Base-by-base conservation (phyloP, 768 basidiomycete genomes). In the Daedaleopsis sinensis region DNA sequence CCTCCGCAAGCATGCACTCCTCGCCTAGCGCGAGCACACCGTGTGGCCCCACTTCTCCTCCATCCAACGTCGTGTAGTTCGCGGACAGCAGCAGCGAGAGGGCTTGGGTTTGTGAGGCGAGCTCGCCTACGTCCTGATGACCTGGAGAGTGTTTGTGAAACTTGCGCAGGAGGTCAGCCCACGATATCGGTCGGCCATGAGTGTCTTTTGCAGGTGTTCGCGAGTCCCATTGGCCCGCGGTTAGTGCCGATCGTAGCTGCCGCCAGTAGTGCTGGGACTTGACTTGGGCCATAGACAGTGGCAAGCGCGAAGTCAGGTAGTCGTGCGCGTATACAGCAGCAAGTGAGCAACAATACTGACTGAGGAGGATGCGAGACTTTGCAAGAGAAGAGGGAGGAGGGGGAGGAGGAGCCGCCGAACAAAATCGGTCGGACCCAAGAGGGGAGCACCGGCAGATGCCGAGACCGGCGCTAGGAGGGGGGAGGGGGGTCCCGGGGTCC, bases 121-220 rank as follows among this genome's bases (percentile, higher is more conserved):
- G 78, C 65, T 89, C 85, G 3, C 85, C 79, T 15, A 89, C 77
- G 59, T 87, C 86, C 62, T 72, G 67, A 65, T 80, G 85, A 0
- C 88, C 87, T 6, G 72, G 73, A 68, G 88, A 89, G 65, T 95
- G 93, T 65, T 95, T 95, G 71, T 90, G 87, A 77, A 92, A 93
- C 74, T 95, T 95, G 65, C 91, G 83, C 43, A 94, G 74, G 13
- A 94, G 82, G 68, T 92, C 89, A 1, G 86, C 79, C 93, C 93
- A 95, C 12, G 86, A 77, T 16, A 94, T 72, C 5, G 72, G 66
- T 0, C 68, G 61, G 15, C 83, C 88, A 35, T 83, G 83, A 35
- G 80, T 80, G 0, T 83, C 75, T 65, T 81, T 89, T 5, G 88
- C 89, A 0, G 92, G 91, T 27, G 72, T 71, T 2, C 75, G 63